These are phyloP conservation scores for Psilocybe tampanensis DNA, from an alignment of 768 basidiomycete genomes.

Conservation along the genomic window DNA sequence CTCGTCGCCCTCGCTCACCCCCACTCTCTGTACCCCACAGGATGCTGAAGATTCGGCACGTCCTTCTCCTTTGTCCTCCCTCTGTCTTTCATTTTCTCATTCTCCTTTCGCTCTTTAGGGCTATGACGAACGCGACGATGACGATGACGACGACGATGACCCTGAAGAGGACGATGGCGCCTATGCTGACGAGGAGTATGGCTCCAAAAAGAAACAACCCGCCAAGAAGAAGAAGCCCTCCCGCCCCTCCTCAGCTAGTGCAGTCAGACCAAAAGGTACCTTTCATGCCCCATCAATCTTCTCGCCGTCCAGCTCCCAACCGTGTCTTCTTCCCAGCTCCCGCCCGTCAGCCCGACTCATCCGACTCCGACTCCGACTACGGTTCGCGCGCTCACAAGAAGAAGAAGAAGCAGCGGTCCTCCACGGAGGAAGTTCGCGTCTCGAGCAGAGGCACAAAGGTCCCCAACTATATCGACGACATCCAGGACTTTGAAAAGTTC, in stretches of 20 bases:
- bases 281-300: conserved; percentile 10
- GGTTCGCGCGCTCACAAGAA: conserved; percentile 81
- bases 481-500: conserved; percentile 76
- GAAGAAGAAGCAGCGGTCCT: conserved; percentile 67
- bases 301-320: conserved; percentile 11
- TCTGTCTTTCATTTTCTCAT: conserved; percentile 18
- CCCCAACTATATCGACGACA: conserved; percentile 84
- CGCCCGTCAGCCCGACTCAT: conserved; percentile 57
- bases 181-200: conserved; percentile 78
- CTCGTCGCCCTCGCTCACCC: conserved; percentile 17
- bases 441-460: conserved; percentile 76
- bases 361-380: conserved; percentile 88
- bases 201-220: conserved; percentile 56
- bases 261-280: conserved; percentile 63
- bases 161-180: conserved; percentile 72
- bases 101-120: conserved; percentile 38
- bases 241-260: conserved; percentile 40
- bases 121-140: conserved; percentile 61
- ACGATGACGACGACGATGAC: conserved; percentile 64
- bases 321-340: conserved; percentile 35
- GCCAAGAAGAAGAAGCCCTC: conserved; percentile 65
- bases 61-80: conserved; percentile 19
- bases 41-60: conserved; percentile 65
- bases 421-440: conserved; percentile 75
- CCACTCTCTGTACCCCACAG: conserved; percentile 27